Conservation (phyloP, 305 asterid genomes). For the Plantago lanceolata region DNA sequence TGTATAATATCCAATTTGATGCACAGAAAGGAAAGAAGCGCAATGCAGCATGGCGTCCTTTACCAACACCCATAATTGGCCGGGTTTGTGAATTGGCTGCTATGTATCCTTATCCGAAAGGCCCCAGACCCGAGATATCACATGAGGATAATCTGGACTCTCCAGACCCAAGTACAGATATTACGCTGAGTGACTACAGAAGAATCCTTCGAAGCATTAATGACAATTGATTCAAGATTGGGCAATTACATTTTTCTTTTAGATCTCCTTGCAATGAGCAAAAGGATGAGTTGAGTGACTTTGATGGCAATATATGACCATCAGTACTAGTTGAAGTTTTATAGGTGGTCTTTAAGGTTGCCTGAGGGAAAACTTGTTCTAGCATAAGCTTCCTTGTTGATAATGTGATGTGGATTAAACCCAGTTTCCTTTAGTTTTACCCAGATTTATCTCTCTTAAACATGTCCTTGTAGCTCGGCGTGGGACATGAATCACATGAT, state of each 20-base stretch:
- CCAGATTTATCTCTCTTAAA: background rate
- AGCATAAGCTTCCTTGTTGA: background rate
- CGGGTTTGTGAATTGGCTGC: constrained; percentile 67
- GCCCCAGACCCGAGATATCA: constrained; percentile 39
- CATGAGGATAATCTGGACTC: constrained; percentile 27
- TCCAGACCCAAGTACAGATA: constrained; percentile 37
- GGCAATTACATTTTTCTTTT: background rate
- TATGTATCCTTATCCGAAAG: constrained; percentile 74
- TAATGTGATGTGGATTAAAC: background rate
- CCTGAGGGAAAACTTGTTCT: background rate
- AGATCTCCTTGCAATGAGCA: no score
- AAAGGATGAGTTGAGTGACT: background rate
- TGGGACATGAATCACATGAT: no score
- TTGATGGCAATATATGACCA: background rate
- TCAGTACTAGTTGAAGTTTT: background rate
- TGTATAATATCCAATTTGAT: constrained; percentile 14
- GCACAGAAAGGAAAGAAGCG: constrained; percentile 75
- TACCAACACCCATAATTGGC: constrained; percentile 61
- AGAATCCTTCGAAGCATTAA: constrained; percentile 45
- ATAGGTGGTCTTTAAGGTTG: background rate
- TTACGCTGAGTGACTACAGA: constrained; percentile 49
- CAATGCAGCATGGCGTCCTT: constrained; percentile 76
- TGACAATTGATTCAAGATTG: constrained; percentile 29
- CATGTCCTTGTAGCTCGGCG: background rate
- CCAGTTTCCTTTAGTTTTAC: background rate